Evolutionary conservation across 192 early-diverging fungal species (phyloP), one percentile per base, ranked within the genome.

Genomic region (Coemansia sp.): DNA sequence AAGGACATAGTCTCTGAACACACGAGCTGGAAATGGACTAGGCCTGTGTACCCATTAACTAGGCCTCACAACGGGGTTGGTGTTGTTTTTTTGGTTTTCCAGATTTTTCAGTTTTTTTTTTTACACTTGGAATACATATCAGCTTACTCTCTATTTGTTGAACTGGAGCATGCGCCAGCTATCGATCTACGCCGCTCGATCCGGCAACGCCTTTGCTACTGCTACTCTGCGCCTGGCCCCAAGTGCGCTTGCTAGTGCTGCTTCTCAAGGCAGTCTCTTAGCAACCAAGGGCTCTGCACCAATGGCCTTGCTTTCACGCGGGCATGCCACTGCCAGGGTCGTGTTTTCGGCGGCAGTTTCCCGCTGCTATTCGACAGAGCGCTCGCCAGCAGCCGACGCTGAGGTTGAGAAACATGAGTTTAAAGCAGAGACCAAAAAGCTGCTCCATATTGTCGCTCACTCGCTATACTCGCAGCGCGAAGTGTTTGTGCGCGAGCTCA

Each of bases 391-490:
- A 24, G 39, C 43, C 8, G 60, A 56, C 26, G 53, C 62, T 0
- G 26, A 15, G 6, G 68, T 72, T 3, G 85, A 89, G 68, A 80
- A 67, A 58, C 87, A 86, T 79, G 71, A 86, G 65, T 92, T 90
- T 63, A 84, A 95, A 84, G 88, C 94, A 54, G 94, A 97, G 65
- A 91, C 95, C 12, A 88, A 88, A 38, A 86, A 88, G 62, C 72
- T 98, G 59, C 94, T 98, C 82, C 88, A 93, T 62, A 82, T 99
- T 53, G 93, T 99, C 63, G 95, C 96, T 74, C 93, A 97, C 77
- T 93, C 91, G 21, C 82, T 99, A 18, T 99, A 98, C 86, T 97
- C 97, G 65, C 88, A 87, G 53, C 84, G 86, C 74, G 95, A 99
- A 63, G 94, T 99, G 53, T 99, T 99, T 71, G 84, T 99, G 70